Percentiles rank a stretch among this genome's conserved stretches.
Conservation (phyloP, 1,284 basidiomycete genomes). For the Papiliotrema terrestris region DNA sequence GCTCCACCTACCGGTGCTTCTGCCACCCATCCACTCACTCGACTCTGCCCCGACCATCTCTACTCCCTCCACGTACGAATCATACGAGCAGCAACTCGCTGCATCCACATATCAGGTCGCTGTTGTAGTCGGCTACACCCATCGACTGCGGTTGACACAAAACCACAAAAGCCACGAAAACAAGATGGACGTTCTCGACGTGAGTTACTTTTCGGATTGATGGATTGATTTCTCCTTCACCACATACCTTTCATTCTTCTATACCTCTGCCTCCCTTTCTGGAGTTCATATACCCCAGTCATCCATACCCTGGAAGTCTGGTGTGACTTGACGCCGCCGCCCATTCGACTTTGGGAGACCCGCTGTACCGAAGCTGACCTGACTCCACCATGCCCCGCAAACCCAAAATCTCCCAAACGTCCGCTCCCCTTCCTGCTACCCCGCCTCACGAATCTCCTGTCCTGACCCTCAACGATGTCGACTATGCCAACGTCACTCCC, state of each 20-base stretch:
- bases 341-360: not conserved
- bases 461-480: not conserved
- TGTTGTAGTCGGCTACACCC: not conserved
- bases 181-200: not conserved
- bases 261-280: not conserved
- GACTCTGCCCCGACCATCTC: not conserved
- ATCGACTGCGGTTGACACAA: not conserved
- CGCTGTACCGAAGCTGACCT: not conserved
- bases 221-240: not conserved
- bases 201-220: not conserved
- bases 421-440: not conserved
- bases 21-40: not conserved
- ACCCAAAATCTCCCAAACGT: not conserved
- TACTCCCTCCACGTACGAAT: not conserved
- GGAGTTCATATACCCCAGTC: not conserved
- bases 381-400: not conserved
- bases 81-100: not conserved
- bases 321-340: not conserved
- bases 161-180: not conserved
- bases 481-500: not conserved
- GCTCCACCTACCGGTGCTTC: not conserved
- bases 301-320: not conserved
- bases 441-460: not conserved
- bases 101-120: not conserved
- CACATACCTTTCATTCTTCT: not conserved